Evolutionary conservation across 306 rosid species (phyloP), one percentile per base, ranked within the genome.

Genomic region (Herpetospermum pedunculosum): DNA sequence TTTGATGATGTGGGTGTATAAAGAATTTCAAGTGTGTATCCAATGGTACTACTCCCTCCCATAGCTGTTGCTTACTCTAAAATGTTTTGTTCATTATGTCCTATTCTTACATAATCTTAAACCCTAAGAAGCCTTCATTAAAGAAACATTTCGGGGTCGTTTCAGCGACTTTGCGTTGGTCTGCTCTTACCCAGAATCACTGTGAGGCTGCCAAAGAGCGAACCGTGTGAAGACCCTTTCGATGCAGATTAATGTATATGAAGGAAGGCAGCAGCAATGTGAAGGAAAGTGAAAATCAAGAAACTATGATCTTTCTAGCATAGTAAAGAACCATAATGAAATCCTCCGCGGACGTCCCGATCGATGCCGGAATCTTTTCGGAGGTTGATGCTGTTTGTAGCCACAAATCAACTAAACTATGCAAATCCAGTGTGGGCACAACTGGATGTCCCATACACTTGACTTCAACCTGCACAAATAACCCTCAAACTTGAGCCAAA

Each of bases 321-420:
- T 95, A 95, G 30, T 84, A 83, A 1, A 95, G 85, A 65, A 91
- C 95, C 97, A 95, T 89, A 4, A 95, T 85, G 68, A 88, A 95
- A 73, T 95, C 97, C 83, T 95, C 90, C 0, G 96, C 99, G 1
- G 97, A 88, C 32, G 99, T 89, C 3, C 99, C 99, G 10, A 91
- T 79, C 21, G 89, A 57, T 15, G 89, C 91, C 2, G 91, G 84
- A 68, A 87, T 78, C 78, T 89, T 77, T 54, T 85, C 85, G 2
- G 90, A 75, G 8, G 90, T 63, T 11, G 95, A 78, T 3, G 84
- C 77, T 8, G 89, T 83, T 81, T 89, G 88, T 28, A 89, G 89
- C 99, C 99, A 94, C 64, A 87, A 72, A 80, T 89, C 96, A 75
- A 91, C 84, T 82, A 95, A 84, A 69, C 84, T 87, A 30, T 85